These are phyloP conservation scores for Suillus subaureus DNA, from an alignment of 768 basidiomycete genomes.

Conservation along the genomic window DNA sequence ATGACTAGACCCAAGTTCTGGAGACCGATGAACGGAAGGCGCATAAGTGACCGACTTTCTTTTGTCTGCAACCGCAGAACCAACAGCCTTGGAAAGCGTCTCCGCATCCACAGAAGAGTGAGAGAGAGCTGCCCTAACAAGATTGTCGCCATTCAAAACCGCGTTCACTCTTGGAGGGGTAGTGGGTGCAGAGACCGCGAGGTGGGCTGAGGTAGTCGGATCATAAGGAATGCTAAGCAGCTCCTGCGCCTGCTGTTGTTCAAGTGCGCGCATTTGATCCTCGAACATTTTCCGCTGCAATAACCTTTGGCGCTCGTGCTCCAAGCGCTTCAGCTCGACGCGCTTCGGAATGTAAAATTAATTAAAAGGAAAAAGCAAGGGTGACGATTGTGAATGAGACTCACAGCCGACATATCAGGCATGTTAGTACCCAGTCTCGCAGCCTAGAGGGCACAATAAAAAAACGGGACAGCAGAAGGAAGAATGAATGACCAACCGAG, in stretches of 20 bases:
- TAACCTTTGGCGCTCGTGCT: conserved; percentile 85
- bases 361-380: conserved; percentile 13
- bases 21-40: conserved; percentile 72
- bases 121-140: conserved; percentile 45
- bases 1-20: conserved; percentile 56
- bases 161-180: conserved; percentile 83
- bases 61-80: conserved; percentile 68
- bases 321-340: conserved; percentile 84
- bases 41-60: conserved; percentile 88
- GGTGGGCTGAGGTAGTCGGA: conserved; percentile 54
- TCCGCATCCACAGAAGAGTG: conserved; percentile 62
- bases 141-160: conserved; percentile 60
- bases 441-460: conserved; percentile 47
- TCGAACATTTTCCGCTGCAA: conserved; percentile 91
- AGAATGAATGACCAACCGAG: conserved; percentile 60
- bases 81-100: conserved; percentile 67
- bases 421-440: conserved; percentile 85
- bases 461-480: neutral
- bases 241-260: conserved; percentile 88
- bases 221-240: conserved; percentile 77
- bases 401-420: conserved; percentile 83
- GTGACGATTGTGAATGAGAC: conserved; percentile 33
- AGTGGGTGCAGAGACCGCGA: conserved; percentile 88
- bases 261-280: conserved; percentile 93
- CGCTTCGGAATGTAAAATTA: conserved; percentile 48